Evolutionary conservation across 495 filamentous ascomycete species (phyloP), one percentile per base, ranked within the genome.

Genomic region (Articulospora tetracladia): DNA sequence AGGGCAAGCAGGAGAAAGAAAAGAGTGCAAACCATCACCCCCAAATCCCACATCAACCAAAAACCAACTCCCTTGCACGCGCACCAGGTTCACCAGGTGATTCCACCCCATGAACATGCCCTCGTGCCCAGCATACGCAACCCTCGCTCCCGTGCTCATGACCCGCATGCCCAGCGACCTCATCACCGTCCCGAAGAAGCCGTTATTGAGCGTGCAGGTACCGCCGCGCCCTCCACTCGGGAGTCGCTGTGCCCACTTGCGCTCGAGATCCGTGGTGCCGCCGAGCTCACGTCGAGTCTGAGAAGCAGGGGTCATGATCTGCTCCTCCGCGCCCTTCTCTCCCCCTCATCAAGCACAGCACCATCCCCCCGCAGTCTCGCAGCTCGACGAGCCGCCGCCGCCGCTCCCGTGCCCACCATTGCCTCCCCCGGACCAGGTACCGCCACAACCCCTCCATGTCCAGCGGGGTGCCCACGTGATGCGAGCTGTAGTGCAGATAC

Each of bases 1-100:
- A 32, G 13, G 6, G 4, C 30, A 44, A 44, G 39, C 8, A 44
- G 4, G 15, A n/a, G n/a, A 12, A 44, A 17, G 39, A 55, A 39
- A 24, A 26, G 19, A 19, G 28, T 12, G 44, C 53, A 8, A 28
- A 55, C 53, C 55, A 32, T 48, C 26, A 20, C 55, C 55, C 1
- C 89, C 90, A 58, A 91, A 92, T 0, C 82, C 88, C 10, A 90
- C 85, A 62, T 93, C 89, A 4, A 92, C 76, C 32, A 83, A 74
- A 54, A 80, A 90, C 53, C 74, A 74, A 4, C 63, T 27, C 7
- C 67, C 70, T 13, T 69, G 65, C 19, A 92, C 74, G 8, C 71
- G 74, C 32, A 91, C 79, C 23, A 93, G 77, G 66, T 85, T 88
- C 39, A 87, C 76, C 72, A 88, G 86, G 68, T 92, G 90, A 23